Conservation (phyloP, 176 grass and related monocot genomes). For the Typha latifolia region DNA sequence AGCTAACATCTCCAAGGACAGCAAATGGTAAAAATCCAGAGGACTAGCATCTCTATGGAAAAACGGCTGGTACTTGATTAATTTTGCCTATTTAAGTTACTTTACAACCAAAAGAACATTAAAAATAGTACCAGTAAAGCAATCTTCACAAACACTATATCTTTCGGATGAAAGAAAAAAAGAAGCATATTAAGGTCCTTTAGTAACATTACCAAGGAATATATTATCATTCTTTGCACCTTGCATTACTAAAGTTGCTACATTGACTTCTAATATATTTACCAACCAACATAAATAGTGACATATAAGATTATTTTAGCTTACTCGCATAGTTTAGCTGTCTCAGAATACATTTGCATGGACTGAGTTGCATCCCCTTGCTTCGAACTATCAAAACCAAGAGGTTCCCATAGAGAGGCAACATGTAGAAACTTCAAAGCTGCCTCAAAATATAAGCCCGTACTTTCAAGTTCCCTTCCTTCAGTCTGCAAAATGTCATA, state of each 20-base stretch:
- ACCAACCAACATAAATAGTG: neutral
- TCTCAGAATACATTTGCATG: slow-evolving; percentile 78
- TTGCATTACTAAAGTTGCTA: slow-evolving; percentile 1
- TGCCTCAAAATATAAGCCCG: slow-evolving; percentile 80
- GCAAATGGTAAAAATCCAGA: neutral
- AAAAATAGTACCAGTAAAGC: neutral
- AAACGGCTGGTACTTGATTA: neutral
- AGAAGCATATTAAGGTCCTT: neutral
- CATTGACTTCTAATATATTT: neutral
- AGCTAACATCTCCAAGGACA: neutral
- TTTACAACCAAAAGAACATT: slow-evolving; percentile 24
- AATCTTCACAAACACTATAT: neutral
- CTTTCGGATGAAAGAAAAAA: neutral
- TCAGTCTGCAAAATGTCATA: slow-evolving; percentile 43
- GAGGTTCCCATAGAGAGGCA: slow-evolving; percentile 66
- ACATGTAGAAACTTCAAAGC: slow-evolving; percentile 80
- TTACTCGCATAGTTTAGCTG: slow-evolving; percentile 88
- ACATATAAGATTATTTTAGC: slow-evolving; percentile 12
- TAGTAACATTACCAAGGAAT: neutral
- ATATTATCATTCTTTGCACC: neutral
- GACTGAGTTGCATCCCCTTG: slow-evolving; percentile 48
- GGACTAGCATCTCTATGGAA: neutral
- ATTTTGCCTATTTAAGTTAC: neutral
- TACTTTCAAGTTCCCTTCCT: slow-evolving; percentile 50
- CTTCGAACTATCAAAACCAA: slow-evolving; percentile 48